Base-by-base conservation (phyloP, 768 basidiomycete species). In the Suillus luteus region DNA sequence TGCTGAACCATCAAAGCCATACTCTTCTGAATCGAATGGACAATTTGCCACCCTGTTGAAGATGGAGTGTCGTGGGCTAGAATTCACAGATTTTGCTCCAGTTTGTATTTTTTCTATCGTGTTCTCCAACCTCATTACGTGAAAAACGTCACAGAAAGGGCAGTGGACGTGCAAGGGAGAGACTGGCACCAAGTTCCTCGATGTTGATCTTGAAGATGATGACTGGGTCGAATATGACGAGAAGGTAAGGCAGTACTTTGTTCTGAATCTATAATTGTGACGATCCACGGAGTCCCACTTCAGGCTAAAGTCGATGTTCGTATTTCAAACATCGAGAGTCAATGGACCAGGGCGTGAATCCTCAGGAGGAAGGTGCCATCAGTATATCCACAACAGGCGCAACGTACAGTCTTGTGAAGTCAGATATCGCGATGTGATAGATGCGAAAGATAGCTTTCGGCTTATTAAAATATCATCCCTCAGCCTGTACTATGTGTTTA, bases 211-310 rank as follows among this genome's bases (percentile, higher is more conserved):
- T 48, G 86, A 89, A 33, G 84, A 81, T 3, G 86, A 88, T 72
- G 61, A 74, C 63, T 96, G 95, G 95, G 85, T 81, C 14, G 94
- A 95, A 69, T 96, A 96, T 68, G 94, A 96, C 68, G 94, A 96
- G 74, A 93, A 95, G 84, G 94, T 89, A 65, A 51, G 76, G 24
- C 63, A 57, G 41, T 27, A 27, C 27, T 49, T 27, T 14, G 8
- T 19, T 35, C 14, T 33, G 40, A 27, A 19, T 24, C 38, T 35
- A 27, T 40, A 27, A 22, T 22, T 27, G 27, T 41, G 57, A 58
- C 27, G 38, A 58, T 27, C 24, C 24, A 58, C 14, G 10, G 27
- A 58, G 40, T 27, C 58, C 54, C 60, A 41, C 65, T 59, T 66
- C 64, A 90, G 91, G 81, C 82, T 15, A 78, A 79, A 22, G 73